Conservation (phyloP, 1,139 yeast species). For the Blastobotrys serpentis region DNA sequence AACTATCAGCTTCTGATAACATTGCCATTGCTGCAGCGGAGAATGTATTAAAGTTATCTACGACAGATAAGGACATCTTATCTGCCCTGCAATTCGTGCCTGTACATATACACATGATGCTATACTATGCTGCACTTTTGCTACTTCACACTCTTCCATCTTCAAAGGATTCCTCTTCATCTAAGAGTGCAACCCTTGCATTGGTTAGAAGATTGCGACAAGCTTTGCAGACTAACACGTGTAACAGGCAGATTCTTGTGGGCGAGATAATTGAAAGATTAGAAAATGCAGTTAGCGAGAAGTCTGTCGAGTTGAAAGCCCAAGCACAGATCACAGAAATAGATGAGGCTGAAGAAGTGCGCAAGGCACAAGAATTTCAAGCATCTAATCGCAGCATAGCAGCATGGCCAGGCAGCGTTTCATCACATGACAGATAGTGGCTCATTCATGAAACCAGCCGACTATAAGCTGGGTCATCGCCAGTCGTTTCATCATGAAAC, state of each 20-base stretch:
- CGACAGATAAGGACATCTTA: constrained; percentile 58
- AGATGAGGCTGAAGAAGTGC: constrained; percentile 19
- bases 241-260: constrained; percentile 55
- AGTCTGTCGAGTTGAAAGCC: constrained; percentile 31
- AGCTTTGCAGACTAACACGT: constrained; percentile 47
- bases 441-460: not conserved
- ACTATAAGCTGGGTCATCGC: not conserved
- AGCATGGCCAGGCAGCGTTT: constrained; percentile 29
- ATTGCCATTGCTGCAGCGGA: constrained; percentile 63
- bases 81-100: constrained; percentile 64
- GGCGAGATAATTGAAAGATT: constrained; percentile 48
- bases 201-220: constrained; percentile 45
- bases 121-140: constrained; percentile 63
- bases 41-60: constrained; percentile 57
- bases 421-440: constrained; percentile 15
- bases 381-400: constrained; percentile 18
- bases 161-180: constrained; percentile 5
- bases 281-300: constrained; percentile 47
- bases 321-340: constrained; percentile 26
- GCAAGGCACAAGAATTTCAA: constrained; percentile 11
- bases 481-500: constrained; percentile 27
- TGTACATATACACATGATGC: constrained; percentile 68
- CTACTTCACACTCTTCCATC: constrained; percentile 37
- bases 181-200: constrained; percentile 17
- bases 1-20: constrained; percentile 37